A percentile compares a stretch with the other conserved stretches of the same genome.
Evolutionary conservation across 495 filamentous ascomycete genomes (phyloP).

Genomic region (Lindgomyces ingoldianus): DNA sequence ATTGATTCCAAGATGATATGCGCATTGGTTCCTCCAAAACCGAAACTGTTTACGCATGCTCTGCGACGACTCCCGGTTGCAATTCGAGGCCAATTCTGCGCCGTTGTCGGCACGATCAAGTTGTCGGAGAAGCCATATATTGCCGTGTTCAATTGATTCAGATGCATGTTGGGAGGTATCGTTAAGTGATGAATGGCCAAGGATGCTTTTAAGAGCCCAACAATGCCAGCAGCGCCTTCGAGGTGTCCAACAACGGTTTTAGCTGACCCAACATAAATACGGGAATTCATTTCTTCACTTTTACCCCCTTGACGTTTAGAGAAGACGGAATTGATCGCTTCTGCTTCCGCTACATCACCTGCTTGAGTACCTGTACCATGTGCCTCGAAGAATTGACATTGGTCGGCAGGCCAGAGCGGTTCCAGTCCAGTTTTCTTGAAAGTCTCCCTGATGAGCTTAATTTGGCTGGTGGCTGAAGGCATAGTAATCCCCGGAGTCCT

Average conservation of each 20-base stretch:
- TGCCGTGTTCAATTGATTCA: slow-evolving; percentile 24
- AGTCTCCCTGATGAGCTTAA: slow-evolving; percentile 22
- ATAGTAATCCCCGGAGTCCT: slow-evolving; percentile 11
- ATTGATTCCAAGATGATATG: slow-evolving; percentile 28
- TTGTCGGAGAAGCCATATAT: slow-evolving; percentile 17
- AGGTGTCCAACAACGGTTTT: slow-evolving; percentile 46
- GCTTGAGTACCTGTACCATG: slow-evolving; percentile 29
- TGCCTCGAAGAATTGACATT: slow-evolving; percentile 13
- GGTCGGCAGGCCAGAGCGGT: neutral
- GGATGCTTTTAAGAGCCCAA: slow-evolving; percentile 39
- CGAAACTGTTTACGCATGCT: slow-evolving; percentile 28
- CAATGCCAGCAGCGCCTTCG: slow-evolving; percentile 42
- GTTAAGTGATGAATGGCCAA: slow-evolving; percentile 32
- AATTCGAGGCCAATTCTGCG: slow-evolving; percentile 22
- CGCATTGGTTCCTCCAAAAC: slow-evolving; percentile 30
- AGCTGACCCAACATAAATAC: slow-evolving; percentile 34
- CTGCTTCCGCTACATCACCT: slow-evolving; percentile 48
- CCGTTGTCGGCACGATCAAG: slow-evolving; percentile 7
- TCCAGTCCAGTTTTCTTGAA: slow-evolving; percentile 11
- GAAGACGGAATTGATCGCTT: slow-evolving; percentile 40
- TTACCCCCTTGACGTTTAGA: slow-evolving; percentile 43
- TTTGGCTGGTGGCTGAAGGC: slow-evolving; percentile 22
- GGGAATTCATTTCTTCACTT: slow-evolving; percentile 43
- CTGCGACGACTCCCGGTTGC: neutral
- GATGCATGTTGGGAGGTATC: slow-evolving; percentile 31